A percentile compares a stretch with the other conserved stretches of the same genome.
Evolutionary conservation across 2,329 filamentous ascomycete species (phyloP).

Genomic region (Epichloe festucae): DNA sequence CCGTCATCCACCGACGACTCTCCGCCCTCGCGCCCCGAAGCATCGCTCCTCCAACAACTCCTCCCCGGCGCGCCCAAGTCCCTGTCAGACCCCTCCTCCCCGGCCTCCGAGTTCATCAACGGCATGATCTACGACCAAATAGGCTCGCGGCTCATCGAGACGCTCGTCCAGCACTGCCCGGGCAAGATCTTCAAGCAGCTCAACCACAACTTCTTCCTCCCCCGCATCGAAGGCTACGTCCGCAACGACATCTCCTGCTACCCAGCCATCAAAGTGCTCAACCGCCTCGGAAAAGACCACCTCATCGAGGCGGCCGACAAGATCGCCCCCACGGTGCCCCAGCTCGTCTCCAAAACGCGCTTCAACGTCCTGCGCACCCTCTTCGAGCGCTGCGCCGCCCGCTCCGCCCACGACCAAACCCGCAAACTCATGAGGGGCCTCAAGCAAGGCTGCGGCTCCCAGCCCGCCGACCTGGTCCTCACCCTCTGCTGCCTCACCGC

Average conservation of each 20-base stretch:
- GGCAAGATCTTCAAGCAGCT: constrained; percentile 86
- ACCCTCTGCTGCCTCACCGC: constrained; percentile 33
- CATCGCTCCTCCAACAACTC: constrained; percentile 60
- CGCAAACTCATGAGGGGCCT: constrained; percentile 34
- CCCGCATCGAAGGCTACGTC: constrained; percentile 64
- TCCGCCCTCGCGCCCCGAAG: too few relatives aligned
- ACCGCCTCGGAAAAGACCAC: constrained; percentile 77
- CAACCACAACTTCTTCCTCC: constrained; percentile 66
- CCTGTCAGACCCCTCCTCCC: constrained; percentile 58
- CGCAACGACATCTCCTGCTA: constrained; percentile 87
- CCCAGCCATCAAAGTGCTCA: constrained; percentile 69
- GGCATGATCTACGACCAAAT: constrained; percentile 81
- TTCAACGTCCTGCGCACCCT: constrained; percentile 69
- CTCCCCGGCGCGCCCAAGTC: constrained; percentile 63
- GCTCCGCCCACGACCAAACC: constrained; percentile 43
- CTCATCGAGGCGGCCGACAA: constrained; percentile 58
- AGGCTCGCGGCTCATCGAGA: constrained; percentile 81
- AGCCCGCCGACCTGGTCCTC: constrained; percentile 34
- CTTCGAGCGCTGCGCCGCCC: constrained; percentile 67
- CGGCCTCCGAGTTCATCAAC: constrained; percentile 65
- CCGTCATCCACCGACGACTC: background rate
- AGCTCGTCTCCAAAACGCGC: constrained; percentile 60
- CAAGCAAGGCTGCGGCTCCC: constrained; percentile 32
- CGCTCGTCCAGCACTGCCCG: constrained; percentile 65
- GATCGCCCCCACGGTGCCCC: constrained; percentile 59